Evolutionary conservation across 768 basidiomycete genomes (phyloP), one percentile per base, ranked within the genome.

Genomic region (Mycena alexandri): DNA sequence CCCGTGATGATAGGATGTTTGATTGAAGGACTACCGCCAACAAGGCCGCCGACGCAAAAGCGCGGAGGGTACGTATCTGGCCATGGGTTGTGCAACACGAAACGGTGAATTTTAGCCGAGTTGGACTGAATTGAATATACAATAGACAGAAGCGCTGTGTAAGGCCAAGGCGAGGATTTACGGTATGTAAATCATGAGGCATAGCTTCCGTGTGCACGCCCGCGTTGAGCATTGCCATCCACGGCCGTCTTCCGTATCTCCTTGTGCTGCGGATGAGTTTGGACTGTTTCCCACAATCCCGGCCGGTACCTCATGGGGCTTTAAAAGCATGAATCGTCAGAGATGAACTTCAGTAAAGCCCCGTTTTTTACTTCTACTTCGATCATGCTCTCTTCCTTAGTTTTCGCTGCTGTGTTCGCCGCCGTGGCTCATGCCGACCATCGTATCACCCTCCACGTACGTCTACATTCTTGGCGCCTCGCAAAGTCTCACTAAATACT

Each of bases 361-460:
- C 46, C 21, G 46, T 42, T 24, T 47, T 47, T 47, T 47, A 24
- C 46, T 47, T 47, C 46, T 22, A 2, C 46, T 47, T 47, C 46
- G 24, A 47, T 17, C 46, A 61, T 61, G 60, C 38, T 24, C 50
- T 22, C 60, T 33, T 61, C 48, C 5, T n/a, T 61, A 2, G 25
- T 61, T 13, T 42, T 61, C n/a, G 41, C 36, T n/a, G 47, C 60
- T 16, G 24, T 52, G 17, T 24, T 61, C 36, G 48, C 60, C 25
- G 48, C 48, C 41, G 38, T 52, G 13, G 50, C 29, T 6, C 51
- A 61, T 29, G 60, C 48, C 34, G 50, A 51, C 38, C 60, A 61
- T 22, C 36, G 38, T 17, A 61, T 61, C n/a, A 61, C 60, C n/a
- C 60, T 61, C 48, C 29, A 44, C 1, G 58, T 59, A 16, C 25